These are phyloP conservation scores for Forsythia suspensa DNA, from an alignment of 257 asterid species.

Conservation along the genomic window DNA sequence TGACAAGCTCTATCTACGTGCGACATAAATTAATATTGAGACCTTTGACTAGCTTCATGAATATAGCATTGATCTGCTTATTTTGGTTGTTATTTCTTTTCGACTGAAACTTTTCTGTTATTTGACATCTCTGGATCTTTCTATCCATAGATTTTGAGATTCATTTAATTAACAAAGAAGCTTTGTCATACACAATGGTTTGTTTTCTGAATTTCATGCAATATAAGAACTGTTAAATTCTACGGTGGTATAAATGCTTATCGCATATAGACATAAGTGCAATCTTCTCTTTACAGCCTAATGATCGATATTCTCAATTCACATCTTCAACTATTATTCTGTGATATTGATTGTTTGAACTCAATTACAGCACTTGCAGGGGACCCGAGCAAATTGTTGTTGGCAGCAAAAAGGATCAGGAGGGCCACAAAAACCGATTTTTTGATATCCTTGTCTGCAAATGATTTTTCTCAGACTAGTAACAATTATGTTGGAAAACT, in stretches of 20 bases:
- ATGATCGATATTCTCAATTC: neutral
- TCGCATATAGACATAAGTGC: neutral
- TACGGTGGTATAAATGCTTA: neutral
- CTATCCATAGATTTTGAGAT: neutral
- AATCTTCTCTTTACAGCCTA: neutral
- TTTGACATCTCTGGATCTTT: neutral
- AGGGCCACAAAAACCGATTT: slow-evolving; percentile 54
- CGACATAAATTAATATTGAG: neutral
- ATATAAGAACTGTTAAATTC: neutral
- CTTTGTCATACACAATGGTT: neutral
- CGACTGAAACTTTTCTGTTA: neutral
- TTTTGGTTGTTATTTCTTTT: neutral
- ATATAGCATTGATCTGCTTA: neutral
- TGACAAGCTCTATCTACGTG: neutral
- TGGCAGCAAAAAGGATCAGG: slow-evolving; percentile 64
- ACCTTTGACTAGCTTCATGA: neutral
- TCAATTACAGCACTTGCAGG: slow-evolving; percentile 57
- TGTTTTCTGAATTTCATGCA: neutral
- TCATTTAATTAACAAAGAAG: neutral
- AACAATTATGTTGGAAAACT: slow-evolving; percentile 54
- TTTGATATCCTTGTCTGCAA: slow-evolving; percentile 47
- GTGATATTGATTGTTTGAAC: neutral
- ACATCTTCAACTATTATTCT: neutral
- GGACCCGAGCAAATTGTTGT: slow-evolving; percentile 52
- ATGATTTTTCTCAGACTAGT: slow-evolving; percentile 57